Percentiles rank a stretch among this genome's conserved stretches.
These are phyloP conservation scores for Aspergillus cristatus DNA, from an alignment of 495 filamentous ascomycete species.

Conservation along the genomic window DNA sequence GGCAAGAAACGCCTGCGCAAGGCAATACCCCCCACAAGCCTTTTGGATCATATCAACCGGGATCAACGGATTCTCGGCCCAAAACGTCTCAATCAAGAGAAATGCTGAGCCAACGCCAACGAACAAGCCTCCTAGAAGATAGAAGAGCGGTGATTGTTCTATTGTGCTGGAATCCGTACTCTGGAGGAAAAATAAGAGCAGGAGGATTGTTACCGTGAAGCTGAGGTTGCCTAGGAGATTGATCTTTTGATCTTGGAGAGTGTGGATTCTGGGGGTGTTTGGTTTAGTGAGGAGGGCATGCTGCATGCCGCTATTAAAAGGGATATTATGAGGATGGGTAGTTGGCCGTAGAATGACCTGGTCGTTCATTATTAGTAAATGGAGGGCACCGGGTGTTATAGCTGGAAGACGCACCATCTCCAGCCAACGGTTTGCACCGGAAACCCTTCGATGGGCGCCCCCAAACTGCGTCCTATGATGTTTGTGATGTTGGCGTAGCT, in stretches of 20 bases:
- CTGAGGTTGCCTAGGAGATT: conserved; percentile 10
- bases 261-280: neutral
- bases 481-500: conserved; percentile 16
- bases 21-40: conserved; percentile 6
- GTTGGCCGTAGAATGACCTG: conserved; percentile 23
- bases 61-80: conserved; percentile 15
- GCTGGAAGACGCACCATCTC: conserved; percentile 11
- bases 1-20: conserved; percentile 7
- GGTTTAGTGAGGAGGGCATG: conserved; percentile 8
- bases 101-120: conserved; percentile 7
- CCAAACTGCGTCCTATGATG: conserved; percentile 11
- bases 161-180: neutral
- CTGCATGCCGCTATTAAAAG: conserved; percentile 9
- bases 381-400: no score
- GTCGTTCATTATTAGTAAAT: neutral
- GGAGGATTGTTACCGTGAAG: conserved; percentile 5
- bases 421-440: conserved; percentile 15
- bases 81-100: conserved; percentile 13
- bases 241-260: conserved; percentile 1
- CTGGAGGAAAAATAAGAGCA: conserved; percentile 5
- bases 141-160: neutral
- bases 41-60: conserved; percentile 13
- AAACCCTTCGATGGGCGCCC: conserved; percentile 15
- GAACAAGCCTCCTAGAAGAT: conserved; percentile 3
- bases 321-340: conserved; percentile 13